Evolutionary conservation across 108 stramenopile genomes (phyloP).

Genomic region (Mediolabrus comicus): DNA sequence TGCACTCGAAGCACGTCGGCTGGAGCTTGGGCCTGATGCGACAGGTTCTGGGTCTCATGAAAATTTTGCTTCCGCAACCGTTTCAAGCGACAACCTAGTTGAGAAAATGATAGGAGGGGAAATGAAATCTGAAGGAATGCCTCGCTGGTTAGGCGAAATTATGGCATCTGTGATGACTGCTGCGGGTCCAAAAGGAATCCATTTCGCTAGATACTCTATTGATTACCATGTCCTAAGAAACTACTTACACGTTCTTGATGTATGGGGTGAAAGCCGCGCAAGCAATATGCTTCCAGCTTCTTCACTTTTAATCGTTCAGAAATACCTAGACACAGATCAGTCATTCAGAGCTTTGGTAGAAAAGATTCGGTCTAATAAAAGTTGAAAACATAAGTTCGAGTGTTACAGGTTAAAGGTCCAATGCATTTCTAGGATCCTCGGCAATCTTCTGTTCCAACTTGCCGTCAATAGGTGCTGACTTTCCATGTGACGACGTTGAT

Average conservation of each 20-base stretch:
- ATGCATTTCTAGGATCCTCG: slow-evolving; percentile 45
- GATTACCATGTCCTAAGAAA: slow-evolving; percentile 85
- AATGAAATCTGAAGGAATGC: slow-evolving; percentile 63
- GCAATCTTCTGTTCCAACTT: slow-evolving; percentile 23
- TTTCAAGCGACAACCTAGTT: slow-evolving; percentile 64
- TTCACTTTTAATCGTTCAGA: slow-evolving; percentile 52
- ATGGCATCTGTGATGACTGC: slow-evolving; percentile 60
- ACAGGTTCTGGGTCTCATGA: slow-evolving; percentile 63
- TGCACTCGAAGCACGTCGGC: slow-evolving; percentile 46
- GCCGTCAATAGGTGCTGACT: slow-evolving; percentile 21
- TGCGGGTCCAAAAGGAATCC: slow-evolving; percentile 69
- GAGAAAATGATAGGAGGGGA: slow-evolving; percentile 55
- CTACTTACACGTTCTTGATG: slow-evolving; percentile 64
- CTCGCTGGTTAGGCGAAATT: slow-evolving; percentile 59
- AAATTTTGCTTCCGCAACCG: slow-evolving; percentile 59
- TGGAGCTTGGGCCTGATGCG: slow-evolving; percentile 48
- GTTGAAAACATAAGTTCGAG: background rate
- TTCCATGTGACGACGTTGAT: background rate
- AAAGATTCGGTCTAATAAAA: slow-evolving; percentile 18
- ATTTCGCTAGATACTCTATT: slow-evolving; percentile 78
- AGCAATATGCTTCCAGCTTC: slow-evolving; percentile 50
- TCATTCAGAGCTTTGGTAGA: slow-evolving; percentile 19
- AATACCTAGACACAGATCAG: slow-evolving; percentile 54
- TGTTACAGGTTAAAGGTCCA: slow-evolving; percentile 25
- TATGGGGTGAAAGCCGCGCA: slow-evolving; percentile 50